Conservation (phyloP, 2,329 filamentous ascomycete species). For the Aspergillus ibericus region DNA sequence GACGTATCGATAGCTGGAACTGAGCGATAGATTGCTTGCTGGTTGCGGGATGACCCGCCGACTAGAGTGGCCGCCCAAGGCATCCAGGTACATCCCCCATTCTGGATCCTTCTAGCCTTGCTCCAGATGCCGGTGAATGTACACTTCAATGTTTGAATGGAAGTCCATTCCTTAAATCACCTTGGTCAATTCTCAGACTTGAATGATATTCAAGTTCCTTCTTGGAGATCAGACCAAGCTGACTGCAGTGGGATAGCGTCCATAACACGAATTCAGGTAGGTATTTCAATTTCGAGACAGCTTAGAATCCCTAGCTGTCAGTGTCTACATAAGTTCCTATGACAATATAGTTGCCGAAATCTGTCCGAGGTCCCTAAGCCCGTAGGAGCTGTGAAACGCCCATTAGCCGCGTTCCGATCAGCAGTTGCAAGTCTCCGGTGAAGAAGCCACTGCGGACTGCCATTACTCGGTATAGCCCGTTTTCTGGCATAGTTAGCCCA, state of each 20-base stretch:
- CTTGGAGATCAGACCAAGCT: no score
- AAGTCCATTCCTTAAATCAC: no score
- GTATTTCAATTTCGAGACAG: no score
- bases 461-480: neutral
- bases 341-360: neutral
- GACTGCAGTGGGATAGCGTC: no score
- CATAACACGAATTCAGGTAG: no score
- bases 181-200: no score
- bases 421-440: neutral
- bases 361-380: neutral
- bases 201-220: no score
- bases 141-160: no score
- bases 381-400: neutral
- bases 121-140: neutral
- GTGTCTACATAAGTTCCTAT: neutral
- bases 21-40: constrained; percentile 22
- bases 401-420: neutral
- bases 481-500: neutral
- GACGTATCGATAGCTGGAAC: constrained; percentile 25
- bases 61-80: neutral
- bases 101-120: neutral
- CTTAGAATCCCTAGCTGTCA: no score
- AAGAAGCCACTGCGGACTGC: neutral
- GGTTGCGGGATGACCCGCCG: constrained; percentile 18
- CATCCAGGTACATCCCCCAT: neutral